These are phyloP conservation scores for Dactylis glomerata DNA, from an alignment of 176 grass and related monocot genomes.

Conservation along the genomic window DNA sequence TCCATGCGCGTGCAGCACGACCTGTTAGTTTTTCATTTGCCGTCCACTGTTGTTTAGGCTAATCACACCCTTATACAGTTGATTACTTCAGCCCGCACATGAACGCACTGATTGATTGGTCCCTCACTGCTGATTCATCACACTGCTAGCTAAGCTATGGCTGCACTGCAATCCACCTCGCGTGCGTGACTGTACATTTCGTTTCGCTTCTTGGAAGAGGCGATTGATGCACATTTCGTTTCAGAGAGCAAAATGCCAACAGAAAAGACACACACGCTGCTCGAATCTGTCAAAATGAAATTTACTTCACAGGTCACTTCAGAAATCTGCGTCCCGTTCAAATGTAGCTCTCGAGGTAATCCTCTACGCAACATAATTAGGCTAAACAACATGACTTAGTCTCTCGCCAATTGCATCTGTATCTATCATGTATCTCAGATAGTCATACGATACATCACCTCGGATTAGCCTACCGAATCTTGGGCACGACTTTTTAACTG, in stretches of 20 bases:
- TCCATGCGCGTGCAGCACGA: background rate
- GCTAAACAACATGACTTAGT: background rate
- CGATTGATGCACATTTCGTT: background rate
- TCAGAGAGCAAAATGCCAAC: background rate
- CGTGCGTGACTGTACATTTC: background rate
- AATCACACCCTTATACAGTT: background rate
- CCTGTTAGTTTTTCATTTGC: background rate
- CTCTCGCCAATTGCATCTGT: background rate
- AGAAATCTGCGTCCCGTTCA: background rate
- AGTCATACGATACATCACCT: background rate
- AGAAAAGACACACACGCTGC: too few relatives aligned
- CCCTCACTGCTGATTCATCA: background rate
- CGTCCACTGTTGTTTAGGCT: background rate
- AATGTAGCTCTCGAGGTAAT: background rate
- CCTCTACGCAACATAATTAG: background rate
- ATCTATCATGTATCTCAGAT: background rate
- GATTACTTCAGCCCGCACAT: background rate
- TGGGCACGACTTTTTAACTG: background rate
- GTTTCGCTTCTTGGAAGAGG: too few relatives aligned
- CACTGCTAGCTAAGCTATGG: background rate
- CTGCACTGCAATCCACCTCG: background rate
- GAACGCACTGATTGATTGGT: conserved; percentile 13
- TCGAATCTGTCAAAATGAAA: too few relatives aligned
- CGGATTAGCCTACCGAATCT: background rate
- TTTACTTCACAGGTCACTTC: background rate